Conservation (phyloP, 1,284 basidiomycete genomes). For the Ustilago tritici region DNA sequence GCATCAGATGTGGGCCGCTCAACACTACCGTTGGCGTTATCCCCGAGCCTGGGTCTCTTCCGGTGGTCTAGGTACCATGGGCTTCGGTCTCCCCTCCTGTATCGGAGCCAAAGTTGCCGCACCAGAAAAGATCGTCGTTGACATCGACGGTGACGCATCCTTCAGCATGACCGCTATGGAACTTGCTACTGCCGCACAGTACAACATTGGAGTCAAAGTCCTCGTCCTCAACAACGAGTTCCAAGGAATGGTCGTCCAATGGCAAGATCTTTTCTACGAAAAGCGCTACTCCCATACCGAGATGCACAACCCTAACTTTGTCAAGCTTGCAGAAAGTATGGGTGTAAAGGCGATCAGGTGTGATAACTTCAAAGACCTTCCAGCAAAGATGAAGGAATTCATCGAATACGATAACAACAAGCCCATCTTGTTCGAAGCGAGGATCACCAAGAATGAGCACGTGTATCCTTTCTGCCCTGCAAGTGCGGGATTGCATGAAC, state of each 20-base stretch:
- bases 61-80: conserved; percentile 95
- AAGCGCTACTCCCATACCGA: conserved; percentile 91
- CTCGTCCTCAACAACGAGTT: conserved; percentile 70
- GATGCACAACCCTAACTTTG: conserved; percentile 95
- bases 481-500: conserved; percentile 91
- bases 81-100: conserved; percentile 91
- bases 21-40: conserved; percentile 89
- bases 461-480: conserved; percentile 95
- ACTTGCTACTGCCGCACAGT: conserved; percentile 90
- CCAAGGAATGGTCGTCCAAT: conserved; percentile 94
- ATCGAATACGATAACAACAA: conserved; percentile 88
- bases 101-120: conserved; percentile 97
- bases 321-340: conserved; percentile 88
- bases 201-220: conserved; percentile 90
- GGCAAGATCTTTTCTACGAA: conserved; percentile 98
- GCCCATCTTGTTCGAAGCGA: conserved; percentile 90
- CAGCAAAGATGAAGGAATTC: conserved; percentile 97
- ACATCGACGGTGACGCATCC: conserved; percentile 96
- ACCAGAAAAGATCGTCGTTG: conserved; percentile 91
- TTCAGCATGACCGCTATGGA: conserved; percentile 99
- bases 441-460: conserved; percentile 88
- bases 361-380: conserved; percentile 79
- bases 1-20: conserved; percentile 99
- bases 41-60: conserved; percentile 92
- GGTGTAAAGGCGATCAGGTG: conserved; percentile 89